Conservation (phyloP, 768 basidiomycete species). For the Kwoniella botswanensis region DNA sequence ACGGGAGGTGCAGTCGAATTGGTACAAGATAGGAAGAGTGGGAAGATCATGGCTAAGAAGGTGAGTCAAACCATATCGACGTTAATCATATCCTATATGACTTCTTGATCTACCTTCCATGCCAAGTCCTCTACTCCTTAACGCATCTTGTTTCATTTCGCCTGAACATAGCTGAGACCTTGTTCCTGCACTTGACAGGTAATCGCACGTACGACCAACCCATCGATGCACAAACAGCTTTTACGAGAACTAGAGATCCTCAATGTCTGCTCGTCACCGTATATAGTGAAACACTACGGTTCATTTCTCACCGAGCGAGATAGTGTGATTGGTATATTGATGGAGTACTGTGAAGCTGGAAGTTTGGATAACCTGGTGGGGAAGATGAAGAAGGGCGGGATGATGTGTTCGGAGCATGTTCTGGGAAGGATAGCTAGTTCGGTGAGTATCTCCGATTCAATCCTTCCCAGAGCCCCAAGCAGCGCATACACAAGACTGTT, state of each 20-base stretch:
- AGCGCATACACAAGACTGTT: no score
- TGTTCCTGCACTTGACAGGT: constrained; percentile 38
- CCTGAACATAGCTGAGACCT: no score
- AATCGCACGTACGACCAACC: constrained; percentile 57
- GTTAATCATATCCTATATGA: background rate
- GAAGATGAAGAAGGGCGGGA: constrained; percentile 49
- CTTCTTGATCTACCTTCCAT: no score
- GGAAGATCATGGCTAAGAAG: constrained; percentile 58
- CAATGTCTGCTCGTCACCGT: constrained; percentile 56
- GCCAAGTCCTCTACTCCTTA: no score
- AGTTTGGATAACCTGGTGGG: constrained; percentile 54
- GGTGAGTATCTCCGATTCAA: constrained; percentile 31
- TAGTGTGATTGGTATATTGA: constrained; percentile 57
- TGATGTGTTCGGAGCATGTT: constrained; percentile 57
- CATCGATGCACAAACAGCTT: constrained; percentile 58
- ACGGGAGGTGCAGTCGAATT: constrained; percentile 57
- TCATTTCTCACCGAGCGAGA: constrained; percentile 58
- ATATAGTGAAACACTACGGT: constrained; percentile 59
- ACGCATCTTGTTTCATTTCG: no score
- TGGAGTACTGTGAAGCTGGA: constrained; percentile 59
- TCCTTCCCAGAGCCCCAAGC: background rate
- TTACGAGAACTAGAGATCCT: constrained; percentile 58
- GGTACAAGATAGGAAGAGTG: constrained; percentile 51
- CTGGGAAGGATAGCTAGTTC: constrained; percentile 56
- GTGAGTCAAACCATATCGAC: constrained; percentile 33